These are phyloP conservation scores for Cornus suecica DNA, from an alignment of 148 eudicot species.

Conservation along the genomic window DNA sequence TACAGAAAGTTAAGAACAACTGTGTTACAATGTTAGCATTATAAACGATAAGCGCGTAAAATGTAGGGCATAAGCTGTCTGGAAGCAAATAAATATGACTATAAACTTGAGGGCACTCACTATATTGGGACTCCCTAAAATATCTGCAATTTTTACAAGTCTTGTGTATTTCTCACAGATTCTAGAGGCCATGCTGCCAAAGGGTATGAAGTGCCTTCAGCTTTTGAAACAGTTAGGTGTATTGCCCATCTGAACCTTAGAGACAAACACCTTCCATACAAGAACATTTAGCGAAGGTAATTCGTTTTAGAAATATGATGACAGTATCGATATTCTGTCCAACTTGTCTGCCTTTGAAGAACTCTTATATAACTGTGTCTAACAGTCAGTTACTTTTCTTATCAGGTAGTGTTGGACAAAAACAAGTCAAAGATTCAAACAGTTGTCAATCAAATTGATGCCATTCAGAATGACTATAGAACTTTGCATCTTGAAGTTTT, in stretches of 20 bases:
- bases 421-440: conserved; percentile 93
- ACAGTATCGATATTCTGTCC: background rate
- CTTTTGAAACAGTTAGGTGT: conserved; percentile 89
- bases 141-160: background rate
- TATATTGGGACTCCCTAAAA: background rate
- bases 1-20: too few relatives aligned
- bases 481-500: conserved; percentile 95
- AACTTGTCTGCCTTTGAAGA: background rate
- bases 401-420: conserved; percentile 90
- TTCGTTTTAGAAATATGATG: conserved; percentile 7
- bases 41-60: too few relatives aligned
- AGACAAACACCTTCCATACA: conserved; percentile 80
- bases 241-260: conserved; percentile 87
- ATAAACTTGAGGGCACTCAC: background rate
- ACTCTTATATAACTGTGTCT: background rate
- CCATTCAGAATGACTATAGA: conserved; percentile 76
- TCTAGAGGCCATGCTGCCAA: conserved; percentile 72
- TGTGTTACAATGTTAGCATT: too few relatives aligned
- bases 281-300: conserved; percentile 82
- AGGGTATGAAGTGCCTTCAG: conserved; percentile 65
- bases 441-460: conserved; percentile 85
- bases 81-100: background rate
- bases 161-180: conserved; percentile 38
- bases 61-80: background rate
- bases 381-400: conserved; percentile 11